These are phyloP conservation scores for Fusarium sp. DNA, from an alignment of 2,329 filamentous ascomycete species.

Conservation along the genomic window DNA sequence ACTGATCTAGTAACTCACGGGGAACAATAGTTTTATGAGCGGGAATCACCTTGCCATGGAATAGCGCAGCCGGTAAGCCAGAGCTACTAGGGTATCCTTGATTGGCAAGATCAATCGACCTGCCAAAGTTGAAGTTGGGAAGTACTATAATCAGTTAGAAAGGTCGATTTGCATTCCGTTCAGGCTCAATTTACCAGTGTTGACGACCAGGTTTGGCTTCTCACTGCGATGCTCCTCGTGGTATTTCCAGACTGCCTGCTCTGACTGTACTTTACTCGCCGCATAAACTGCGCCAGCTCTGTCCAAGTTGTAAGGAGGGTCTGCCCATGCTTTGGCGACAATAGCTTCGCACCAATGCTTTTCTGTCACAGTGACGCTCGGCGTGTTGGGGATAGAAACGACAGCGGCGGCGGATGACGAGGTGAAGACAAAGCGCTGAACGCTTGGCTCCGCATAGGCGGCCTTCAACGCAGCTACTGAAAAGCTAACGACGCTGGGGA, in stretches of 20 bases:
- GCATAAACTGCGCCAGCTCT: slow-evolving; percentile 51
- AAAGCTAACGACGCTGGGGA: slow-evolving; percentile 52
- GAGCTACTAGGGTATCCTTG: slow-evolving; percentile 46
- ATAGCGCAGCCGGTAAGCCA: slow-evolving; percentile 36
- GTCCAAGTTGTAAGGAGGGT: slow-evolving; percentile 52
- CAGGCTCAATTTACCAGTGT: slow-evolving; percentile 27
- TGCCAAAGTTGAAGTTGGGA: slow-evolving; percentile 49
- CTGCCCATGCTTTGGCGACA: slow-evolving; percentile 53
- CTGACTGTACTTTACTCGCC: slow-evolving; percentile 56
- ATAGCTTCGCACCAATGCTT: slow-evolving; percentile 53
- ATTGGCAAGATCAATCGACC: slow-evolving; percentile 29
- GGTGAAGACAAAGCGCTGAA: slow-evolving; percentile 56
- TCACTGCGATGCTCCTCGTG: slow-evolving; percentile 36
- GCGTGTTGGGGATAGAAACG: neutral
- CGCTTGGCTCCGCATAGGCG: slow-evolving; percentile 51
- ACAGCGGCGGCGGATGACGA: slow-evolving; percentile 30
- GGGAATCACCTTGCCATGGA: slow-evolving; percentile 27
- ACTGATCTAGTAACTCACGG: neutral
- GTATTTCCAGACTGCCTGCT: slow-evolving; percentile 57
- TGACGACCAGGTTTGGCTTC: slow-evolving; percentile 48
- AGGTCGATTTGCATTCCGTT: rapidly evolving
- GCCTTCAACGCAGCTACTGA: slow-evolving; percentile 52
- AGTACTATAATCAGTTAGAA: slow-evolving; percentile 30
- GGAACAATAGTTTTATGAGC: slow-evolving; percentile 1
- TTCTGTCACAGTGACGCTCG: slow-evolving; percentile 15